These are phyloP conservation scores for Blastobotrys muscicola DNA, from an alignment of 805 yeast species.

Conservation along the genomic window DNA sequence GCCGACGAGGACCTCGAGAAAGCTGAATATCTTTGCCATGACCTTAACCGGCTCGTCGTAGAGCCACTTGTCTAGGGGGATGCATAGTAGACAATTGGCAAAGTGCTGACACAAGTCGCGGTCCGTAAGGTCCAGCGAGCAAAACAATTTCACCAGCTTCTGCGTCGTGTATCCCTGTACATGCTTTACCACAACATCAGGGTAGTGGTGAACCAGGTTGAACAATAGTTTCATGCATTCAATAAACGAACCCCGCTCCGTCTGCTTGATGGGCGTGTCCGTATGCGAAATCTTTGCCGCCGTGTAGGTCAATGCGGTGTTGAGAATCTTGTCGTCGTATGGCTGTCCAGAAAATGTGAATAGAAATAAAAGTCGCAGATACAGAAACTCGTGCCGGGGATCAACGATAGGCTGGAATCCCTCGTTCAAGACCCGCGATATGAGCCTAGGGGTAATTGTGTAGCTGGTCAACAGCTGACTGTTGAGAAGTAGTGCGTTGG, in stretches of 20 bases:
- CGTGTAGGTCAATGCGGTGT: constrained; percentile 2
- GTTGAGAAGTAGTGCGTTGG: constrained; percentile 11
- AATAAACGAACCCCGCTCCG: constrained; percentile 6
- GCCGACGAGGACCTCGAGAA: constrained; percentile 4
- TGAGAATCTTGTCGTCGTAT: constrained; percentile 4
- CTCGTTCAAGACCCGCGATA: constrained; percentile 5
- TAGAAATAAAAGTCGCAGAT: constrained; percentile 9
- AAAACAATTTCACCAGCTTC: constrained; percentile 5
- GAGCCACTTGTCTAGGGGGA: constrained; percentile 7
- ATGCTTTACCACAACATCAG: constrained; percentile 3
- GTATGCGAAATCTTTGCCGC: neutral
- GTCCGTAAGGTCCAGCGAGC: neutral
- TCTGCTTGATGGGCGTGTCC: neutral
- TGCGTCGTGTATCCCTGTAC: constrained; percentile 5
- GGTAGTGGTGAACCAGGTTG: constrained; percentile 12
- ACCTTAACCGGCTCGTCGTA: constrained; percentile 2
- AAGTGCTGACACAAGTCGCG: constrained; percentile 7
- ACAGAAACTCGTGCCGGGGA: constrained; percentile 4
- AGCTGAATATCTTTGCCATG: constrained; percentile 1
- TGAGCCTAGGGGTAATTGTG: constrained; percentile 1
- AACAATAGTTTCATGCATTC: constrained; percentile 12
- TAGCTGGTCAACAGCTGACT: constrained; percentile 2
- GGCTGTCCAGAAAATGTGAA: constrained; percentile 9
- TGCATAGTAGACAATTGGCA: constrained; percentile 9
- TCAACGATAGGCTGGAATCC: constrained; percentile 1